Evolutionary conservation across 2,329 filamentous ascomycete genomes (phyloP), one percentile per base, ranked within the genome.

Genomic region (Fusarium metavorans): DNA sequence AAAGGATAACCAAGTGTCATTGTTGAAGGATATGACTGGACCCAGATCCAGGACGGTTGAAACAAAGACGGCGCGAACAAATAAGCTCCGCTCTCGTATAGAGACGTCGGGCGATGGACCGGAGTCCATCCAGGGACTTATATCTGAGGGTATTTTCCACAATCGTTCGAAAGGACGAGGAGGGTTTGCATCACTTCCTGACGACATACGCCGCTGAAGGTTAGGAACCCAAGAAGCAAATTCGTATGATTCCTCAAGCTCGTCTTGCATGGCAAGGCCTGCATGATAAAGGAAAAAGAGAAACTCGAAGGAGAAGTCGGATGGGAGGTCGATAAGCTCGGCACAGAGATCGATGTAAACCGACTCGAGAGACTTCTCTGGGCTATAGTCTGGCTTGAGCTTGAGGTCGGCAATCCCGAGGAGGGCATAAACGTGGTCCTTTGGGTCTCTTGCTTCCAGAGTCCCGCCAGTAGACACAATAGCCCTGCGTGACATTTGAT

Each of bases 211-310:
- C 16, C 43, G 30, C 0, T 37, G 23, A 6, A 69, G 43, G 13
- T 64, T 70, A 4, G 37, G 18, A 4, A 57, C 66, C 68, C 68
- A 70, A 4, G 59, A 65, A 5, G 66, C 41, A 10, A 69, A 20
- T 4, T 35, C 20, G 5, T 69, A 54, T 4, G 18, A 4, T 2
- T 37, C 3, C 27, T n/a, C 43, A 4, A 11, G 11, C 2, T 39
- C 1, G 1, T 37, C 10, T 4, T 18, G 27, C 0, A 2, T 16
- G 0, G 1, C 27, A 5, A 65, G 41, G 1, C 66, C 68, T 0
- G 58, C 39, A 13, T 25, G 9, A 3, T 11, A 14, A 14, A 69
- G 68, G 16, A 70, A 65, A 6, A 20, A n/a, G 10, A 70, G 35
- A 4, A 25, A 37, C 25, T 3, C 4, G 5, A 16, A 2, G n/a